Percentiles rank a stretch among this genome's conserved stretches.
phyloP scores from a whole-genome alignment of 148 eudicot species.

The Vaccinium darrowii region DNA sequence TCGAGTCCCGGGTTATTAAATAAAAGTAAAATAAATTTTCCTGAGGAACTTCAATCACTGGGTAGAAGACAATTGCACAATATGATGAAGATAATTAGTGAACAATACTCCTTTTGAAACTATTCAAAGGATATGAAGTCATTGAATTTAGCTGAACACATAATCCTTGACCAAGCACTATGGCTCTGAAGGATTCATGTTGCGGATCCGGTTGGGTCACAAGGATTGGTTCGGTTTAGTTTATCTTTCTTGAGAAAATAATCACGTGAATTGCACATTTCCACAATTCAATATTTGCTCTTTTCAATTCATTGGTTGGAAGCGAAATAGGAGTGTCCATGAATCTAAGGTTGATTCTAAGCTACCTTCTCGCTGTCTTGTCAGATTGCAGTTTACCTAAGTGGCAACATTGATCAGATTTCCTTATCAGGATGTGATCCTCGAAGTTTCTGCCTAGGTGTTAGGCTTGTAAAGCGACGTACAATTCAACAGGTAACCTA shows the following conservation, averaged over 20 bases:
- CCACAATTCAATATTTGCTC: background rate
- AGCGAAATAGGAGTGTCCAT: background rate
- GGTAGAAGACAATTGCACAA: background rate
- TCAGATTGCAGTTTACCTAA: conserved; percentile 65
- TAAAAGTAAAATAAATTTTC: background rate
- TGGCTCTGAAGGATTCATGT: background rate
- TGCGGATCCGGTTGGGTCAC: background rate
- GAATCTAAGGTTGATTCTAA: conserved; percentile 11
- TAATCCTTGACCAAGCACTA: background rate
- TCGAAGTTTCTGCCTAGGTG: conserved; percentile 83
- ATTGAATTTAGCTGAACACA: background rate
- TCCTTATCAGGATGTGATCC: conserved; percentile 76
- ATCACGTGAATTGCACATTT: background rate
- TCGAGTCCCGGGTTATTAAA: background rate
- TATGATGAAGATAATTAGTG: background rate
- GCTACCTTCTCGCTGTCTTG: conserved; percentile 14
- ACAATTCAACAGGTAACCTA: conserved; percentile 68
- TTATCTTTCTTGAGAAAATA: background rate
- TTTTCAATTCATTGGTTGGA: background rate
- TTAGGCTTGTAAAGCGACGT: conserved; percentile 74
- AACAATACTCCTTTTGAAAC: background rate
- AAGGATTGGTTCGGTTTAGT: background rate
- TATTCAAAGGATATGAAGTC: background rate
- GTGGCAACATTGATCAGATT: conserved; percentile 73
- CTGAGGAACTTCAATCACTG: background rate